Evolutionary conservation across 192 early-diverging fungal genomes (phyloP), one percentile per base, ranked within the genome.

Genomic region (Coemansia sp.): DNA sequence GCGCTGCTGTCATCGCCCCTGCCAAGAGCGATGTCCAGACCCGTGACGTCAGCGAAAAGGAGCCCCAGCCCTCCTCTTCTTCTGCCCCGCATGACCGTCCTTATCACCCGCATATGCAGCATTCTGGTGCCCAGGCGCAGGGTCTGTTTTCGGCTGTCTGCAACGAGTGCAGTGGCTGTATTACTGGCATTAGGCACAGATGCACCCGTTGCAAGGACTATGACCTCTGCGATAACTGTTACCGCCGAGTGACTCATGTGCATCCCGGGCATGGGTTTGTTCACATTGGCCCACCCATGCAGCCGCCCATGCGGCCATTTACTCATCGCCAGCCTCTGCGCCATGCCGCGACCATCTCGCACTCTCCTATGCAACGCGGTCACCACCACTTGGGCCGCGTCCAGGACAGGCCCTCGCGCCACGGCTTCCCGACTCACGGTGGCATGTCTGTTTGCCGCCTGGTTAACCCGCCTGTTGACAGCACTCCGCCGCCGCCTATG

Each of bases 121-220:
- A 10, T 19, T 11, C 21, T 51, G 50, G 19, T 3, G 50, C 50
- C 50, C 50, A 21, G 61, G 39, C 34, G 14, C 25, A 27, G 53
- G 19, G 42, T 36, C 48, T 25, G 38, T 67, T 25, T 12, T 64
- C 31, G 9, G 77, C 78, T 9, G 64, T 61, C 32, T 91, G 90
- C 67, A 86, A 89, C 63, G 80, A 82, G 62, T 91, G 90, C 74
- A 70, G 75, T 11, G 73, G 69, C 14, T 58, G 66, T 3, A 88
- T 92, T 21, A 41, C 42, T 38, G 88, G 88, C 5, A 77, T 81
- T 19, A 77, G 88, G 5, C 87, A 90, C 78, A 85, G 80, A 64
- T 92, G 90, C 68, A 84, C 68, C 11, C 73, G 77, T 32, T 86
- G 85, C 76, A 75, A 66, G 57, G 63, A 74, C 72, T 82, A 77